Evolutionary conservation across 176 grass and related monocot genomes (phyloP).

Genomic region (Musa itinerans): DNA sequence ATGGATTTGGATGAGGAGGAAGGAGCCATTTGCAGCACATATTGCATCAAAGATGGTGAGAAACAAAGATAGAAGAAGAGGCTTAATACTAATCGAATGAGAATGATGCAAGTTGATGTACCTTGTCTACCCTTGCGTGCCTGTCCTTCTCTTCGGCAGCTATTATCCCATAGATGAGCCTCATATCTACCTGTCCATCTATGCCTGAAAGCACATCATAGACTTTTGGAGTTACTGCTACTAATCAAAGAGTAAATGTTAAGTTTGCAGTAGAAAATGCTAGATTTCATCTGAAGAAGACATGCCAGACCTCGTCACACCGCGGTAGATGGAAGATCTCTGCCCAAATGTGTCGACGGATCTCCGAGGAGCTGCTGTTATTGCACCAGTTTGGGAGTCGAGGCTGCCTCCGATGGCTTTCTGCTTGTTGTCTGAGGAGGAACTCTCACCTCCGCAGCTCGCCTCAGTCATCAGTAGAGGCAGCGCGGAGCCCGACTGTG

Average conservation of each 20-base stretch:
- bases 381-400: conserved; percentile 34
- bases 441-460: conserved; percentile 41
- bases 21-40: conserved; percentile 8
- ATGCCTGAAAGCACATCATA: neutral
- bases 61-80: neutral
- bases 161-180: conserved; percentile 7
- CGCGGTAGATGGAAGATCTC: conserved; percentile 89
- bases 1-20: neutral
- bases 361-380: conserved; percentile 34
- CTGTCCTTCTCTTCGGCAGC: neutral
- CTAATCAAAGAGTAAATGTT: no score
- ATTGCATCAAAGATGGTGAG: conserved; percentile 2
- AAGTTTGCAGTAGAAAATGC: no score
- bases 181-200: conserved; percentile 5
- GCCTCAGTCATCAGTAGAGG: neutral
- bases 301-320: conserved; percentile 54
- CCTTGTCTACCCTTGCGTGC: neutral
- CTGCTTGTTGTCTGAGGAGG: conserved; percentile 53
- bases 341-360: conserved; percentile 85
- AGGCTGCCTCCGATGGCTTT: conserved; percentile 25
- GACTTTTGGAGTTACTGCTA: no score
- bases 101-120: neutral
- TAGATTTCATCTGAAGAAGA: neutral
- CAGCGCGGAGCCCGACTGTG: conserved; percentile 19
- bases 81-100: neutral